Evolutionary conservation across 495 filamentous ascomycete genomes (phyloP).

Genomic region (Podospora bellae-mahoneyi): DNA sequence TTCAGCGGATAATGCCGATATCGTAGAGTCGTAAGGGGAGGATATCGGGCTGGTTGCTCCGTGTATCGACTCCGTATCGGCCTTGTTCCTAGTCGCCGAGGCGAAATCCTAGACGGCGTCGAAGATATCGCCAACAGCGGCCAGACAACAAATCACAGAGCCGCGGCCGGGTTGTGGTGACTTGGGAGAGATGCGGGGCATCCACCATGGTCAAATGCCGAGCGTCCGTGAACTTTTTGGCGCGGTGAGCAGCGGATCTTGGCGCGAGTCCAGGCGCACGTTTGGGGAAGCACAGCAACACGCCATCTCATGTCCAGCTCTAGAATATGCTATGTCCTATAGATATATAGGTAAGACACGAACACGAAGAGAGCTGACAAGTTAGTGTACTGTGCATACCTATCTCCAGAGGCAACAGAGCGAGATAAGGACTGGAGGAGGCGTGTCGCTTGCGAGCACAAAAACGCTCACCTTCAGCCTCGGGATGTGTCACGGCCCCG

Average conservation of each 20-base stretch:
- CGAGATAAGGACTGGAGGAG: not conserved
- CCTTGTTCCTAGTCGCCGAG: not conserved
- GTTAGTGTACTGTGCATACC: no score
- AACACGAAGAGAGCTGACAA: no score
- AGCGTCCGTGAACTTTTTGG: not conserved
- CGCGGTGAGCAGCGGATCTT: not conserved
- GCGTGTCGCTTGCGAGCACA: not conserved
- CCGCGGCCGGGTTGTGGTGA: not conserved
- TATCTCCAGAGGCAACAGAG: not conserved
- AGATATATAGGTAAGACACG: no score
- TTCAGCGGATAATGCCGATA: not conserved
- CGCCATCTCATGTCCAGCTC: not conserved
- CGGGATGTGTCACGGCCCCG: not conserved
- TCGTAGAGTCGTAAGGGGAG: not conserved
- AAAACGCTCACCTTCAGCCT: not conserved
- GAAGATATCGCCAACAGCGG: not conserved
- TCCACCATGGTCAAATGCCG: not conserved
- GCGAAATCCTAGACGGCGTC: not conserved
- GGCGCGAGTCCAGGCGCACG: not conserved
- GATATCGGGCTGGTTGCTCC: not conserved
- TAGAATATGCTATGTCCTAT: not conserved
- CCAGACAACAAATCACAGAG: no score
- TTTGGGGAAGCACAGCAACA: not conserved
- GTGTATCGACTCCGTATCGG: not conserved
- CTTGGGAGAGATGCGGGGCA: not conserved